phyloP scores from a whole-genome alignment of 192 early-diverging fungal species.

The Globomyces pollinis-pini region DNA sequence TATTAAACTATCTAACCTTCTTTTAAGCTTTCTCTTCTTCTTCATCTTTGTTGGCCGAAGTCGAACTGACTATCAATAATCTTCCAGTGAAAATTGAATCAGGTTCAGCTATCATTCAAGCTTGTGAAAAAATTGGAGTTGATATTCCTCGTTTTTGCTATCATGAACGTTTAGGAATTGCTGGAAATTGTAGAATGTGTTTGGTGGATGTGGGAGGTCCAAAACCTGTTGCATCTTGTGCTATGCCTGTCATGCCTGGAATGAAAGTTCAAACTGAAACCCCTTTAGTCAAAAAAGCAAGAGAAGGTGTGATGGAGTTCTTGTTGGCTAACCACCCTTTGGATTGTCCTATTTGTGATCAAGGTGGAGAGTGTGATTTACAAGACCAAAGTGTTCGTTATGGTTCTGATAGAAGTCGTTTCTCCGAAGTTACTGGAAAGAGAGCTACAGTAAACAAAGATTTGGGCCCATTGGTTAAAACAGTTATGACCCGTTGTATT shows the following conservation, averaged over 20 bases:
- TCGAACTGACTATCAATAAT: slow-evolving; percentile 74
- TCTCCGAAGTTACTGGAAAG: slow-evolving; percentile 72
- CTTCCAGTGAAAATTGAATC: slow-evolving; percentile 82
- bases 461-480: slow-evolving; percentile 91
- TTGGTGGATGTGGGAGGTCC: slow-evolving; percentile 97
- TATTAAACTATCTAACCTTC: too few species aligned
- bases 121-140: slow-evolving; percentile 91
- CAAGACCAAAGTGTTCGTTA: slow-evolving; percentile 97
- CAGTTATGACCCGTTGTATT: slow-evolving; percentile 97
- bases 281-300: slow-evolving; percentile 91
- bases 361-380: slow-evolving; percentile 98
- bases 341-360: slow-evolving; percentile 98
- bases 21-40: slow-evolving; percentile 2
- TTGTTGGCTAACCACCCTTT: slow-evolving; percentile 95
- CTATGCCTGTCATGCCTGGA: slow-evolving; percentile 93
- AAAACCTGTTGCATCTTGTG: slow-evolving; percentile 94
- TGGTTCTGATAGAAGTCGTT: slow-evolving; percentile 88
- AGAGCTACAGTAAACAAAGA: slow-evolving; percentile 97
- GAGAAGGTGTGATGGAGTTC: slow-evolving; percentile 70
- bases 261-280: slow-evolving; percentile 96
- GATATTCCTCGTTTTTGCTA: slow-evolving; percentile 77
- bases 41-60: slow-evolving; percentile 12
- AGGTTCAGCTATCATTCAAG: slow-evolving; percentile 94
- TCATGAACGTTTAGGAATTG: slow-evolving; percentile 88
- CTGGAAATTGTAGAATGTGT: slow-evolving; percentile 99